Evolutionary conservation across 352 stramenopile species (phyloP).

Genomic region (Globisporangium spinosum): DNA sequence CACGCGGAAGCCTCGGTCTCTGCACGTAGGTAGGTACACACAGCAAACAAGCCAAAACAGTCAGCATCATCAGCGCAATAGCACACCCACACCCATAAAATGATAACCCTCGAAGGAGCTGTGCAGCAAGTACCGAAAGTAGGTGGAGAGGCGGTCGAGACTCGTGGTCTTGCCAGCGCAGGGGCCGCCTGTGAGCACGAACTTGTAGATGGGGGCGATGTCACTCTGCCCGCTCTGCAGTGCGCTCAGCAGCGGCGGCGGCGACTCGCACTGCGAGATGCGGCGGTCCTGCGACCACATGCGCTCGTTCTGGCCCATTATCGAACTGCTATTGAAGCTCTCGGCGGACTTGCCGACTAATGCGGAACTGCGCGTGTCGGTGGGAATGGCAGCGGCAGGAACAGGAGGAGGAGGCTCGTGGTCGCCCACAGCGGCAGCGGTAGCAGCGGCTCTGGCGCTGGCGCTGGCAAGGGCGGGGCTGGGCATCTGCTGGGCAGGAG

Average conservation of each 20-base stretch:
- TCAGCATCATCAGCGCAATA: neutral
- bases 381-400: constrained; percentile 1
- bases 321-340: neutral
- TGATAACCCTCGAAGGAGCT: neutral
- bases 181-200: constrained; percentile 92
- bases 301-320: constrained; percentile 35
- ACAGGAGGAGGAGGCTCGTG: constrained; percentile 19
- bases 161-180: constrained; percentile 96
- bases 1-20: constrained; percentile 93
- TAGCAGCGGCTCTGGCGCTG: neutral
- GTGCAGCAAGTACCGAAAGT: constrained; percentile 46
- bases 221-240: constrained; percentile 66
- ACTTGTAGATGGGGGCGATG: constrained; percentile 87
- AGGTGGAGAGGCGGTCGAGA: constrained; percentile 88
- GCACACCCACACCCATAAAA: neutral
- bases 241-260: constrained; percentile 57
- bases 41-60: neutral
- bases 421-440: constrained; percentile 8
- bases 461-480: neutral
- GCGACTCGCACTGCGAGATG: constrained; percentile 32
- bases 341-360: neutral
- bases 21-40: constrained; percentile 6
- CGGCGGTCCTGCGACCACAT: constrained; percentile 55
- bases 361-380: constrained; percentile 2
- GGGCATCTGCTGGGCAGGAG: neutral